phyloP scores from a whole-genome alignment of 345 rosid genomes.

The Nasturtium officinale region DNA sequence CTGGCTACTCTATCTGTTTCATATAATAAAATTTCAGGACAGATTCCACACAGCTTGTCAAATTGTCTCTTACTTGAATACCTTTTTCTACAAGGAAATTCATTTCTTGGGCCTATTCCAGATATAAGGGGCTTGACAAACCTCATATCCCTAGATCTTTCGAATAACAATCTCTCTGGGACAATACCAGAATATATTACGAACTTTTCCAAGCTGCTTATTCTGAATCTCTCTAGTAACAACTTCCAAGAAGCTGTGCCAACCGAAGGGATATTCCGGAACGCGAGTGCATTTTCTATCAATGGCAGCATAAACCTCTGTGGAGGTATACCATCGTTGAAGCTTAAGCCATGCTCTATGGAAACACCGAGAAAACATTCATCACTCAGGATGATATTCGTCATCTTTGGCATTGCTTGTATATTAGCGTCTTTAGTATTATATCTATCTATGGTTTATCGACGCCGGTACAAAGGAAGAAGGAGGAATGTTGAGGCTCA shows the following conservation, averaged over 20 bases:
- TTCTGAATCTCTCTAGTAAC: conserved; percentile 35
- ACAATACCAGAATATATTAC: conserved; percentile 20
- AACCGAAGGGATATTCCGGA: conserved; percentile 21
- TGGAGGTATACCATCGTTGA: conserved; percentile 28
- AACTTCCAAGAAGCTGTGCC: conserved; percentile 30
- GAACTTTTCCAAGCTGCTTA: conserved; percentile 23
- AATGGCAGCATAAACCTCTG: conserved; percentile 21
- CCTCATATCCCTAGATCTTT: conserved; percentile 15
- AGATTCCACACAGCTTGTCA: not conserved
- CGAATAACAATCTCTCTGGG: conserved; percentile 34
- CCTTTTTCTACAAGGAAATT: conserved; percentile 22
- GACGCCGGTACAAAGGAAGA: conserved; percentile 29
- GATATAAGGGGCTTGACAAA: conserved; percentile 12
- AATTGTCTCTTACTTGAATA: conserved; percentile 21
- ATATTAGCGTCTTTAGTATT: conserved; percentile 11
- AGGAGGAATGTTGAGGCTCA: not conserved
- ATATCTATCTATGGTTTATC: conserved; percentile 40
- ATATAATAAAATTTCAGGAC: conserved; percentile 23
- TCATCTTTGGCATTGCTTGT: conserved; percentile 17
- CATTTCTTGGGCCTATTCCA: conserved; percentile 21
- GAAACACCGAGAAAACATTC: not conserved
- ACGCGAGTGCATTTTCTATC: conserved; percentile 1
- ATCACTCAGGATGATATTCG: conserved; percentile 17
- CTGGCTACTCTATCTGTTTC: conserved; percentile 2
- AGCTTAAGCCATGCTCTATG: conserved; percentile 14